A percentile compares a stretch with the other conserved stretches of the same genome.
Conservation (phyloP, 1,284 basidiomycete genomes). For the Ceratobasidium sp. region DNA sequence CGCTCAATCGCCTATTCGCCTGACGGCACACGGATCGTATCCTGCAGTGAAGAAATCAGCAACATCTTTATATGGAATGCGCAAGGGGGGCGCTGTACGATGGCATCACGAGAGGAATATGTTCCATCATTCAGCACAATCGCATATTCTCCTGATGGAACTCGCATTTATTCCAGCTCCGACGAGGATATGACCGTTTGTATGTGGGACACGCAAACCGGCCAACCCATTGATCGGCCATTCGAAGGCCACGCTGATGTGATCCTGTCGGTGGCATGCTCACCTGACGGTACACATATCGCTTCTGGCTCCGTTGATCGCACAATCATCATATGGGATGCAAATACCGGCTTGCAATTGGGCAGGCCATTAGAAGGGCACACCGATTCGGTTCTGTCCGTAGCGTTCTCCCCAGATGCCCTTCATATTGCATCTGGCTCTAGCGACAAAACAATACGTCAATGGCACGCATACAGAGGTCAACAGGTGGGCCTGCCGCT, state of each 20-base stretch:
- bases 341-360: background rate
- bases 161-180: background rate
- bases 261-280: background rate
- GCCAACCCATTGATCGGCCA: background rate
- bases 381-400: background rate
- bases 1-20: background rate
- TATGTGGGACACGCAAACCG: background rate
- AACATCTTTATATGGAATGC: background rate
- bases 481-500: slow-evolving; percentile 23
- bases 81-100: too few species aligned
- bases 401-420: slow-evolving; percentile 16
- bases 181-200: background rate
- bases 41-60: too few species aligned
- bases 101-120: background rate
- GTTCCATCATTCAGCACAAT: background rate
- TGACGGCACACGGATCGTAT: background rate
- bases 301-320: background rate
- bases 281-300: background rate
- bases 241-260: background rate
- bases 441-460: slow-evolving; percentile 52
- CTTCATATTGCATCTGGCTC: slow-evolving; percentile 1
- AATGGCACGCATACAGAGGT: slow-evolving; percentile 51
- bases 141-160: background rate
- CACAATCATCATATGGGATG: background rate
- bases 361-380: slow-evolving; percentile 12